phyloP scores from a whole-genome alignment of 1,284 basidiomycete genomes.

The Ganoderma boninense region DNA sequence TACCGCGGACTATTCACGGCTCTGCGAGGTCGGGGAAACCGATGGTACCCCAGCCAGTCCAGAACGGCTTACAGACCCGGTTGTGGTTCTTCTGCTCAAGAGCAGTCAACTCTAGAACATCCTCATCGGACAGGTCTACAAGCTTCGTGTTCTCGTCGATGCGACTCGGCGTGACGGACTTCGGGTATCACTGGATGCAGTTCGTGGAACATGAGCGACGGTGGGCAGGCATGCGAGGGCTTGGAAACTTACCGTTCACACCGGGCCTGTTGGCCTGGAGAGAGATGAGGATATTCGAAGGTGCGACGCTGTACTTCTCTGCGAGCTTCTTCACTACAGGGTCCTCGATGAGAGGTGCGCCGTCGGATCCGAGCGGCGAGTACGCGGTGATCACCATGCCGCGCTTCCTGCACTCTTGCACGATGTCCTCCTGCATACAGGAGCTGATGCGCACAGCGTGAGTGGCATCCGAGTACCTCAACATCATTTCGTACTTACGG shows the following conservation, averaged over 20 bases:
- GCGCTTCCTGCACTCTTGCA: constrained; percentile 65
- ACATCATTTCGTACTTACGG: constrained; percentile 53
- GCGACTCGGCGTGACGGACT: constrained; percentile 68
- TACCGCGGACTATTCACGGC: neutral
- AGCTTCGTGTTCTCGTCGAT: constrained; percentile 66
- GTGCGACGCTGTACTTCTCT: constrained; percentile 57
- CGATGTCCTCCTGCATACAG: constrained; percentile 69
- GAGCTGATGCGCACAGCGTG: constrained; percentile 48
- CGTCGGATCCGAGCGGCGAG: constrained; percentile 81
- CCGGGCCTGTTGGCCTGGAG: constrained; percentile 70
- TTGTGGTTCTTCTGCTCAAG: constrained; percentile 68
- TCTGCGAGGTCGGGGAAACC: constrained; percentile 67
- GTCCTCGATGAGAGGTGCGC: constrained; percentile 73
- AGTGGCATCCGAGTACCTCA: neutral
- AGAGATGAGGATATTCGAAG: constrained; percentile 69
- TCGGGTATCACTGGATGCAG: constrained; percentile 59
- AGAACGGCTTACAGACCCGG: constrained; percentile 67
- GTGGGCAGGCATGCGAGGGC: neutral
- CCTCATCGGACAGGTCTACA: constrained; percentile 64
- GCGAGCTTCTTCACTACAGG: constrained; percentile 63
- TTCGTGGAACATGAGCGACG: constrained; percentile 6
- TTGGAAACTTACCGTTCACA: constrained; percentile 53
- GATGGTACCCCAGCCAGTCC: constrained; percentile 69
- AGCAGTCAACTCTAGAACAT: constrained; percentile 59
- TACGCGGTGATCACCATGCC: constrained; percentile 79